A percentile compares a stretch with the other conserved stretches of the same genome.
These are phyloP conservation scores for Dendrocalamus latiflorus DNA, from an alignment of 202 grass and related monocot genomes.

Conservation along the genomic window DNA sequence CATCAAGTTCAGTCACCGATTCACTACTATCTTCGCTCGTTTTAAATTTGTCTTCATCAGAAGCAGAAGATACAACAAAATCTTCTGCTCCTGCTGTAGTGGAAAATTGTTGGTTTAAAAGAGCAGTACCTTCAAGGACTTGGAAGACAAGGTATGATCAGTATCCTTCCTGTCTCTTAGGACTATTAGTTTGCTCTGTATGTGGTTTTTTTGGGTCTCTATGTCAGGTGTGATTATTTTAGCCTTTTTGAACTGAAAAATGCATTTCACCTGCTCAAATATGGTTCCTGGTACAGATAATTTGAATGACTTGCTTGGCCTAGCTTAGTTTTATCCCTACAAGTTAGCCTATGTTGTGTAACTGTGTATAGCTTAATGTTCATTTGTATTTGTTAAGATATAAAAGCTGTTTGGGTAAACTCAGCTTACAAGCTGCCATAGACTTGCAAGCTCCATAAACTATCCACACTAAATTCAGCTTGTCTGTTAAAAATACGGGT, in stretches of 20 bases:
- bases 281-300: not conserved
- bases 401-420: not conserved
- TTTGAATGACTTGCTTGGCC: no score
- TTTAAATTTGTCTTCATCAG: slow-evolving; percentile 43
- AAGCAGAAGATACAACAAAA: slow-evolving; percentile 35
- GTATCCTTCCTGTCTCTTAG: not conserved
- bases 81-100: slow-evolving; percentile 27
- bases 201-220: not conserved
- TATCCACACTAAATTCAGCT: not conserved
- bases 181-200: not conserved
- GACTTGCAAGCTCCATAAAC: not conserved
- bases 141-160: slow-evolving; percentile 44
- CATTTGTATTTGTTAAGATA: not conserved
- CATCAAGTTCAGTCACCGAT: slow-evolving; percentile 37
- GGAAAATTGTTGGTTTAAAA: slow-evolving; percentile 39
- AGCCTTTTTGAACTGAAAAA: not conserved
- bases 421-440: not conserved
- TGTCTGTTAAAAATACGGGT: not conserved
- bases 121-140: slow-evolving; percentile 24
- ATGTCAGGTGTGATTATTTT: not conserved
- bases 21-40: slow-evolving; percentile 48
- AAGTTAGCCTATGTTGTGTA: not conserved
- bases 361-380: not conserved
- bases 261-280: not conserved
- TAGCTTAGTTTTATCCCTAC: not conserved